Conservation (phyloP, 2,329 filamentous ascomycete genomes). For the Sclerotinia borealis region DNA sequence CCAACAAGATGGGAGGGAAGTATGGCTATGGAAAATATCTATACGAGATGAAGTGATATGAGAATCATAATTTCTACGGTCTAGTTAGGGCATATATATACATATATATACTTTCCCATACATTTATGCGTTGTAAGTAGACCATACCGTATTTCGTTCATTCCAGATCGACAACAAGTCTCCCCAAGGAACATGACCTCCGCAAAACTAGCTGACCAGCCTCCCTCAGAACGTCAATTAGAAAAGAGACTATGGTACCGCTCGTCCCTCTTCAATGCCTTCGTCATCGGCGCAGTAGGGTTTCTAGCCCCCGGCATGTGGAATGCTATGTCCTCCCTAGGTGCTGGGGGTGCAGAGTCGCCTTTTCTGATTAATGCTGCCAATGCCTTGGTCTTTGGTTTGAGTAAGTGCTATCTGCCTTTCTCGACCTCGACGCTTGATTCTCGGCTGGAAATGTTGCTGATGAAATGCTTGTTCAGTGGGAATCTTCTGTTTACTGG, state of each 20-base stretch:
- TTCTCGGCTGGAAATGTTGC: conserved; percentile 20
- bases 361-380: conserved; percentile 39
- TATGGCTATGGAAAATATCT: neutral
- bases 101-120: neutral
- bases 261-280: conserved; percentile 37
- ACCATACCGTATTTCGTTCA: neutral
- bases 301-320: conserved; percentile 38
- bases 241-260: neutral
- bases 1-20: neutral
- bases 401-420: conserved; percentile 39
- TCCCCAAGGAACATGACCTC: neutral
- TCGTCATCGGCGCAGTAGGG: conserved; percentile 35
- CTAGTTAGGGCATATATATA: too few species aligned
- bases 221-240: neutral
- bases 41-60: neutral
- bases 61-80: too few species aligned
- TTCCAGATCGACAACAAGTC: neutral
- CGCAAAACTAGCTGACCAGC: neutral
- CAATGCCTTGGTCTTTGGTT: conserved; percentile 41
- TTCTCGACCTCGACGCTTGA: too few species aligned
- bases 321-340: conserved; percentile 38
- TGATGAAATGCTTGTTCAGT: conserved; percentile 33
- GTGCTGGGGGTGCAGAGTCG: conserved; percentile 43
- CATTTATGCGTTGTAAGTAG: neutral
- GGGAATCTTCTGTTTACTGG: conserved; percentile 22